phyloP scores from a whole-genome alignment of 148 eudicot genomes.

The Simmondsia chinensis region DNA sequence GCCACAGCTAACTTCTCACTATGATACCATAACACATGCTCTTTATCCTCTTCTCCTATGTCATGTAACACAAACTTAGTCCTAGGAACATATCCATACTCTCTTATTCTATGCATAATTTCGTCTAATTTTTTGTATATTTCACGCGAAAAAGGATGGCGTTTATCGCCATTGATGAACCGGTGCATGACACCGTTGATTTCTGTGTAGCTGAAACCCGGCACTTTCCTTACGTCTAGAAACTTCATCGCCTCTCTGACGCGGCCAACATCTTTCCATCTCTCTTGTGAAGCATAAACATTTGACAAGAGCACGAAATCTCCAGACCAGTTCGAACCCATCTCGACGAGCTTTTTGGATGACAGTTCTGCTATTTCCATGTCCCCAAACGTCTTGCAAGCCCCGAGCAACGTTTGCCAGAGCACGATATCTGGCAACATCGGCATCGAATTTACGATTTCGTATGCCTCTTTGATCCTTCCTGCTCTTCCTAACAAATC shows the following conservation, averaged over 20 bases:
- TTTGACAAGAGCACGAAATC: conserved; percentile 71
- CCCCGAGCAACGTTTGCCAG: conserved; percentile 83
- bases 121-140: conserved; percentile 68
- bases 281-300: conserved; percentile 51
- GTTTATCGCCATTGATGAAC: conserved; percentile 62
- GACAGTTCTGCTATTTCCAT: conserved; percentile 69
- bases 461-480: conserved; percentile 53
- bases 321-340: conserved; percentile 72
- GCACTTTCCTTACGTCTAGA: conserved; percentile 59
- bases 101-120: conserved; percentile 44
- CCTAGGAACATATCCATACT: conserved; percentile 59
- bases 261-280: conserved; percentile 76
- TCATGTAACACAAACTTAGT: conserved; percentile 79
- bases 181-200: conserved; percentile 41
- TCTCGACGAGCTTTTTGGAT: conserved; percentile 61
- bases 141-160: conserved; percentile 42
- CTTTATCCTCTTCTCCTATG: conserved; percentile 83
- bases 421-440: conserved; percentile 55
- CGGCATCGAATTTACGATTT: conserved; percentile 55
- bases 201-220: conserved; percentile 84
- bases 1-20: conserved; percentile 91
- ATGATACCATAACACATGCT: conserved; percentile 56
- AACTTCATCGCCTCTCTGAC: conserved; percentile 64
- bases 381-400: conserved; percentile 63
- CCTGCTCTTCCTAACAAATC: conserved; percentile 85